Evolutionary conservation across 768 basidiomycete species (phyloP).

Genomic region (Boletus eberwhitei): DNA sequence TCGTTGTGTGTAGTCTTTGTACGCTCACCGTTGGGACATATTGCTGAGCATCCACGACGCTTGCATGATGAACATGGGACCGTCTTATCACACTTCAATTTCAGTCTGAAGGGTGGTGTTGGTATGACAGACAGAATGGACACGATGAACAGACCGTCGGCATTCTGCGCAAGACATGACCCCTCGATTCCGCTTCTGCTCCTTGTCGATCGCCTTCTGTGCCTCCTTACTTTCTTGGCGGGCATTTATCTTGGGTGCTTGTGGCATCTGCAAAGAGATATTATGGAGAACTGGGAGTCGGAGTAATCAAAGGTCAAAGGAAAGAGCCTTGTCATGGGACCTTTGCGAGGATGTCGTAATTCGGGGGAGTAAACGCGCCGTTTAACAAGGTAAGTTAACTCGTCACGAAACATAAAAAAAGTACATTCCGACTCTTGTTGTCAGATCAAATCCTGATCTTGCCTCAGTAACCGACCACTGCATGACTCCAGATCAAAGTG

Average conservation of each 20-base stretch:
- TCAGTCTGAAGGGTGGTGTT: slow-evolving; percentile 42
- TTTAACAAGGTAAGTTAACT: slow-evolving; percentile 18
- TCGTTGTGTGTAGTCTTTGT: neutral
- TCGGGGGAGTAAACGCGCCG: neutral
- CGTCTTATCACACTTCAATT: slow-evolving; percentile 74
- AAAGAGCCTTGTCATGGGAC: slow-evolving; percentile 1
- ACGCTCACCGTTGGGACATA: slow-evolving; percentile 62
- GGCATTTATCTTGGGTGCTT: slow-evolving; percentile 45
- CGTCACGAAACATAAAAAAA: neutral
- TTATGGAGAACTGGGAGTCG: neutral
- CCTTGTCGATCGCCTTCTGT: slow-evolving; percentile 59
- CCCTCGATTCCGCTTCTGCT: slow-evolving; percentile 62
- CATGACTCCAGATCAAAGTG: neutral
- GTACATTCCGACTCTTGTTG: neutral
- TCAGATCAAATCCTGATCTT: neutral
- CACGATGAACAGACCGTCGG: slow-evolving; percentile 41
- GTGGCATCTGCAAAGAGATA: slow-evolving; percentile 40
- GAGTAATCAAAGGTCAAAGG: neutral
- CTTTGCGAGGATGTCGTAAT: slow-evolving; percentile 5
- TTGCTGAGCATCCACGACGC: slow-evolving; percentile 70
- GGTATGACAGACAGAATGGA: neutral
- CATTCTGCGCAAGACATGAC: slow-evolving; percentile 57
- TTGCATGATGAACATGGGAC: slow-evolving; percentile 57
- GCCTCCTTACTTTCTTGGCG: slow-evolving; percentile 31
- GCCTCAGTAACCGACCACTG: neutral